phyloP scores from a whole-genome alignment of 306 rosid species.

The Malus sylvestris region DNA sequence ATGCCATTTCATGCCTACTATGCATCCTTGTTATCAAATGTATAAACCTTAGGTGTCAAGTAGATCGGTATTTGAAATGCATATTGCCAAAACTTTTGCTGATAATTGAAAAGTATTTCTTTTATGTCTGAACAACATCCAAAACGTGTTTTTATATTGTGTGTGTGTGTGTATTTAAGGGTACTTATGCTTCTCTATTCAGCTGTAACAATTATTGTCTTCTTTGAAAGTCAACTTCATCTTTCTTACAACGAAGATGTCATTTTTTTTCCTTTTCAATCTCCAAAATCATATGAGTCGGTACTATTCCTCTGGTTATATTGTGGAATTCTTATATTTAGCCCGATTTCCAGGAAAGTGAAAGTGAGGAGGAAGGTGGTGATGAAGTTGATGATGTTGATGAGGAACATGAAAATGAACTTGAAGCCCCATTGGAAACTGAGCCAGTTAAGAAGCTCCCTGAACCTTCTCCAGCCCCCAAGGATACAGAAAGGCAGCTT shows the following conservation, averaged over 20 bases:
- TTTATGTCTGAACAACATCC: not conserved
- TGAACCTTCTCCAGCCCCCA: conserved; percentile 38
- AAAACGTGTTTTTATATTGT: not conserved
- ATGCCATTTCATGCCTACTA: not conserved
- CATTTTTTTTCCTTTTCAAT: not conserved
- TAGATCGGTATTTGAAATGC: not conserved
- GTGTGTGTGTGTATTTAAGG: not conserved
- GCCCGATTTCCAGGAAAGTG: conserved; percentile 41
- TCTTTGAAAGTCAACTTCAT: not conserved
- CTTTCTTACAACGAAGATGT: not conserved
- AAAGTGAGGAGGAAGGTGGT: conserved; percentile 51
- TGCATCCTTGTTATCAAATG: not conserved
- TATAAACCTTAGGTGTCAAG: not conserved
- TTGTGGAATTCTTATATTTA: conserved; percentile 8
- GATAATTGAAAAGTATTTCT: not conserved
- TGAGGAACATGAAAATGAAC: conserved; percentile 47
- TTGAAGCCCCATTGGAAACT: conserved; percentile 28
- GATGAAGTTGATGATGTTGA: conserved; percentile 54
- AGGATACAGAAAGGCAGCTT: conserved; percentile 70
- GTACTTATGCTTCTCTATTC: not conserved
- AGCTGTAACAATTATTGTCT: not conserved
- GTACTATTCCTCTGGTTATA: not conserved
- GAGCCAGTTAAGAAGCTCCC: conserved; percentile 30
- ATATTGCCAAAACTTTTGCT: not conserved
- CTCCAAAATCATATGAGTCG: not conserved